Evolutionary conservation across 192 early-diverging fungal species (phyloP).

Genomic region (Backusella mclennaniae): DNA sequence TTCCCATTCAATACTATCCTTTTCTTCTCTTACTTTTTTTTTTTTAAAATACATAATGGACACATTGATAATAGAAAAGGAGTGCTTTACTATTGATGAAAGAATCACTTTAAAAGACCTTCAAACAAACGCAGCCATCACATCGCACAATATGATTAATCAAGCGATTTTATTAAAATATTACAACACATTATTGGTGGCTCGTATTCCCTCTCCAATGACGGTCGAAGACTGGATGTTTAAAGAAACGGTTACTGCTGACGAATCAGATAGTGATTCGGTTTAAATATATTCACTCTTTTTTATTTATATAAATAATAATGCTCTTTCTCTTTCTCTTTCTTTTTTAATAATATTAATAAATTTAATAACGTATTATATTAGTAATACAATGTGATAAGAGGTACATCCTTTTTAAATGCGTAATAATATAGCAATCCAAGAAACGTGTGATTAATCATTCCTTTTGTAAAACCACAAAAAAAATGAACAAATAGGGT

Average conservation of each 20-base stretch:
- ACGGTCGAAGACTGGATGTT: slow-evolving; percentile 1
- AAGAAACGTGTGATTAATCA: background rate
- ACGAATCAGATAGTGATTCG: background rate
- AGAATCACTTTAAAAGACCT: background rate
- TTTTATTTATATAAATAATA: background rate
- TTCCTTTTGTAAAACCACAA: background rate
- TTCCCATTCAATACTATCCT: background rate
- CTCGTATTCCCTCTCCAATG: background rate
- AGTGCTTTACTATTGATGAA: slow-evolving; percentile 1
- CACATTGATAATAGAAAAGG: background rate
- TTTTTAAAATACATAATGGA: background rate
- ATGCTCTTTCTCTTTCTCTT: background rate
- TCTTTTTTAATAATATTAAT: background rate
- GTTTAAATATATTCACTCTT: background rate
- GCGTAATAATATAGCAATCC: background rate
- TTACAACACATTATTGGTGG: background rate
- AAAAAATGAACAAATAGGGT: background rate
- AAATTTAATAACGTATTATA: background rate
- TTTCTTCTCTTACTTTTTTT: background rate
- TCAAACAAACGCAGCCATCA: background rate
- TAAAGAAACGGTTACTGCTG: background rate
- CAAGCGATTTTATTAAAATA: background rate
- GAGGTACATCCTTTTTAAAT: background rate
- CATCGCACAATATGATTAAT: background rate
- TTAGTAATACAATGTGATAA: background rate